These are phyloP conservation scores for Triticum timopheevii DNA, from an alignment of 176 grass and related monocot species.

Conservation along the genomic window DNA sequence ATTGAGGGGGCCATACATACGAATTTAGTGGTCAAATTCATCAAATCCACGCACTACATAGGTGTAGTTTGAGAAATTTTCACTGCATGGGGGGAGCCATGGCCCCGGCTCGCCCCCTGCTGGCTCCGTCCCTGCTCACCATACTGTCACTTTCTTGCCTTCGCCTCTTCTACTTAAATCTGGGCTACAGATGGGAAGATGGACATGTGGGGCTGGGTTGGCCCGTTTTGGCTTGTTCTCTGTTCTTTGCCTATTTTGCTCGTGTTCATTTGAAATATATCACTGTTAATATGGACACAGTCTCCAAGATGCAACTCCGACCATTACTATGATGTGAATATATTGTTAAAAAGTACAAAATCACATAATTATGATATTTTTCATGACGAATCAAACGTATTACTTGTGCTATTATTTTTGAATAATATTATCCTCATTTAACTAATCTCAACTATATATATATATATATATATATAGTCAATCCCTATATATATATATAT, in stretches of 20 bases:
- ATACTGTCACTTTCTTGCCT: not conserved
- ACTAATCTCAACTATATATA: not conserved
- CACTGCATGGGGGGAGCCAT: too few species aligned
- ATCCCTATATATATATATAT: not conserved
- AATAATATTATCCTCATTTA: not conserved
- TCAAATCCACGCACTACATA: too few species aligned
- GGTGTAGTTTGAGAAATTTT: too few species aligned
- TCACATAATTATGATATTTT: not conserved
- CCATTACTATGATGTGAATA: not conserved
- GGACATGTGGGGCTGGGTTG: not conserved
- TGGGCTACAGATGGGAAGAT: not conserved
- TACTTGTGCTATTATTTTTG: too few species aligned
- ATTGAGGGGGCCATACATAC: too few species aligned
- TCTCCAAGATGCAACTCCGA: not conserved
- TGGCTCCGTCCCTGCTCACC: not conserved
- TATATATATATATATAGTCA: not conserved
- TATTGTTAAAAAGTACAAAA: not conserved
- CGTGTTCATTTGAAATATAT: not conserved
- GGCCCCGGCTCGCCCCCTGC: too few species aligned
- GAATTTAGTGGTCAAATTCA: too few species aligned
- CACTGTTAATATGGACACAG: not conserved
- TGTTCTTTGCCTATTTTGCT: not conserved
- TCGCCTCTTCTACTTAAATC: not conserved
- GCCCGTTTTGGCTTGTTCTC: not conserved
- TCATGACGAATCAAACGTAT: not conserved